Evolutionary conservation across 257 asterid genomes (phyloP).

Genomic region (Cynanchum wilfordii): DNA sequence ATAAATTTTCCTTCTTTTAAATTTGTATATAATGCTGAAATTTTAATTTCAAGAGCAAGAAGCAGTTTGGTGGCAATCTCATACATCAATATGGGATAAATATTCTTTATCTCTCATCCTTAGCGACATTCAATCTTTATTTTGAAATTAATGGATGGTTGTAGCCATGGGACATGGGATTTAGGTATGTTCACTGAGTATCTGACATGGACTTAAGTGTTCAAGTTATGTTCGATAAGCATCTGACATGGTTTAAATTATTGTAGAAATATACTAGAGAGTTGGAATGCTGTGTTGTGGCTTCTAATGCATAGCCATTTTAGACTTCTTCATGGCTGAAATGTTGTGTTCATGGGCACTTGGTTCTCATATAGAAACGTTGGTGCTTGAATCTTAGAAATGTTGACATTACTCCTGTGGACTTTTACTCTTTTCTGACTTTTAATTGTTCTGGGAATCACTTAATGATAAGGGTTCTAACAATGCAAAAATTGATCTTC

Average conservation of each 20-base stretch:
- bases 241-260: constrained; percentile 3
- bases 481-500: constrained; percentile 4
- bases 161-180: background rate
- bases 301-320: background rate
- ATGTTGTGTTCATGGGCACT: background rate
- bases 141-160: background rate
- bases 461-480: background rate
- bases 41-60: background rate
- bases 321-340: background rate
- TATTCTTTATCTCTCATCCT: background rate
- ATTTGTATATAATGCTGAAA: background rate
- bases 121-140: background rate
- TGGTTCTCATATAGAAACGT: background rate
- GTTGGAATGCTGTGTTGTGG: background rate
- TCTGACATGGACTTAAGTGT: background rate
- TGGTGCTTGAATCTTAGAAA: background rate
- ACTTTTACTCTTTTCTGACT: background rate
- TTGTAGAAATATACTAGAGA: background rate
- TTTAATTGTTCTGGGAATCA: background rate
- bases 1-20: too few species aligned
- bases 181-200: background rate
- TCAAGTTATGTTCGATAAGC: background rate
- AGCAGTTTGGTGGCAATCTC: background rate
- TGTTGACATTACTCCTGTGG: background rate
- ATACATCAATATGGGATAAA: background rate